A percentile compares a stretch with the other conserved stretches of the same genome.
Evolutionary conservation across 306 rosid species (phyloP).

Genomic region (Alnus rubra): DNA sequence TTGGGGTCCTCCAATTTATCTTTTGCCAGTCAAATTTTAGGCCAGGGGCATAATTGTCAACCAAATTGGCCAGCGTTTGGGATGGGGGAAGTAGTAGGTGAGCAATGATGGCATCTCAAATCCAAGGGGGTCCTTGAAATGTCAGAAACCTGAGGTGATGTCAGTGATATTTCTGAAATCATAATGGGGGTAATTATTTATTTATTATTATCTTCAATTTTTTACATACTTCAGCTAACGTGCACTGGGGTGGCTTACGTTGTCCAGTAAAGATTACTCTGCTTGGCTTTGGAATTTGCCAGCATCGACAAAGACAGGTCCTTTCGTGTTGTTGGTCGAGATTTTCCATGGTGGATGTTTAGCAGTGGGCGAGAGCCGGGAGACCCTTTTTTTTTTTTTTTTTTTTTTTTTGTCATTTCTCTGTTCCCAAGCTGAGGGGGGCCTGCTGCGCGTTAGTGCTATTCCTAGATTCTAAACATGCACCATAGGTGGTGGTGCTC

Average conservation of each 20-base stretch:
- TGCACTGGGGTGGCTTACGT: slow-evolving; percentile 20
- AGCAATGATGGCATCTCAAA: slow-evolving; percentile 11
- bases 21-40: not conserved
- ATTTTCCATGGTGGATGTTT: slow-evolving; percentile 25
- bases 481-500: slow-evolving; percentile 37
- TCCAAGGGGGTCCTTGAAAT: slow-evolving; percentile 13
- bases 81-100: not conserved
- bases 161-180: slow-evolving; percentile 16
- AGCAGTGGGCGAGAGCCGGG: not conserved
- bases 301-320: slow-evolving; percentile 41
- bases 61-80: not conserved
- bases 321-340: not conserved
- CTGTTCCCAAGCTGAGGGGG: slow-evolving; percentile 41
- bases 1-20: not conserved
- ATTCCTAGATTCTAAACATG: slow-evolving; percentile 4
- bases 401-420: slow-evolving; percentile 29
- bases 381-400: slow-evolving; percentile 12
- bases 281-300: slow-evolving; percentile 26
- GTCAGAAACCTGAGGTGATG: slow-evolving; percentile 28
- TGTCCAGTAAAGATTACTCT: slow-evolving; percentile 14
- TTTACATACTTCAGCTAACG: not conserved
- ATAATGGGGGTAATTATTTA: not conserved
- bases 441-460: not conserved
- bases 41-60: slow-evolving; percentile 12
- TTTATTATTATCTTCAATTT: not conserved